Evolutionary conservation across 2,329 filamentous ascomycete genomes (phyloP), one percentile per base, ranked within the genome.

Genomic region (Colletotrichum salicis): DNA sequence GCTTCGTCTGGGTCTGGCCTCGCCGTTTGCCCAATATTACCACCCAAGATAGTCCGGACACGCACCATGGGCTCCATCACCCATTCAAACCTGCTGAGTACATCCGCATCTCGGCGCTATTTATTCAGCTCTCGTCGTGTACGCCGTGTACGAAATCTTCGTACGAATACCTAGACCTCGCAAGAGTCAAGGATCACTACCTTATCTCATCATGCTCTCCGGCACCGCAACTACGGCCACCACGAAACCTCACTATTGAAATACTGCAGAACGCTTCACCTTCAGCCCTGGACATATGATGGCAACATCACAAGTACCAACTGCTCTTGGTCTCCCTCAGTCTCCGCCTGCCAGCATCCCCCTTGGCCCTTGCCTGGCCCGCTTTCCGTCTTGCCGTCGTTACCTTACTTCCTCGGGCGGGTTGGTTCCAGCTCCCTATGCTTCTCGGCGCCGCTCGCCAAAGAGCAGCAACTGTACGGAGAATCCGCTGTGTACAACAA

Each of bases 161-260:
- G 11, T 35, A 35, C 33, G 41, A 22, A 19, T n/a, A n/a, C n/a
- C n/a, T n/a, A 48, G 19, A 48, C 41, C 41, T 22, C 41, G 15
- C 41, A 22, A 48, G 19, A 22, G 19, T 22, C 41, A 48, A 48
- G 41, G 41, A 11, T 48, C 41, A 22, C 41, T 22, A 48, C n/a
- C 41, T 48, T 22, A 48, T 48, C 41, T 48, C 41, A 22, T 48
- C 8, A 48, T 48, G 41, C 41, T 19, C 15, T 48, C 41, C 33
- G 52, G 35, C 61, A 54, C n/a, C 19, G n/a, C 29, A 15, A 55
- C 51, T 41, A 31, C 13, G 22, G 8, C 52, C 58, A 52, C 27
- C 29, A n/a, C 41, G 13, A 64, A 67, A 51, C 55, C 29, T 70
- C 68, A 71, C 69, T 71, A 71, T 69, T 71, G 69, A 45, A 41